Evolutionary conservation across 2,329 filamentous ascomycete genomes (phyloP).

Genomic region (Ustulina deusta): DNA sequence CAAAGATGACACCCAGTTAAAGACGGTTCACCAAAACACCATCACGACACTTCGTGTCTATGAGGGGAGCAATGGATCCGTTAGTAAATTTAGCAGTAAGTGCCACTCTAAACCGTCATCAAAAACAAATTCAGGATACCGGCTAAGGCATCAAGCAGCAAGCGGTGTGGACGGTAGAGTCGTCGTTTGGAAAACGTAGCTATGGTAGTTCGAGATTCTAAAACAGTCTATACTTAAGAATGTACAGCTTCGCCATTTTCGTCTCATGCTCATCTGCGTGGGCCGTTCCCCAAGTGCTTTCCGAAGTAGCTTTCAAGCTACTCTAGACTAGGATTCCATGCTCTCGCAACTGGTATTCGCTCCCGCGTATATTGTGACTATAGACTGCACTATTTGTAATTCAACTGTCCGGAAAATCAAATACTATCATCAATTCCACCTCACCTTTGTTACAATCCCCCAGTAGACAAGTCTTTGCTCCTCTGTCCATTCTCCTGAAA

Average conservation of each 20-base stretch:
- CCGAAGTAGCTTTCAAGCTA: background rate
- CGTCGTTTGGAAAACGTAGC: slow-evolving; percentile 79
- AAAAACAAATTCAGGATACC: slow-evolving; percentile 22
- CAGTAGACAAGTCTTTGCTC: too few relatives aligned
- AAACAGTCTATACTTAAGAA: slow-evolving; percentile 16
- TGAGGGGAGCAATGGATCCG: slow-evolving; percentile 71
- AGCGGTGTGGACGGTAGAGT: slow-evolving; percentile 86
- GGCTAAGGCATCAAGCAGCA: slow-evolving; percentile 62
- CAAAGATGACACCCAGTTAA: slow-evolving; percentile 92
- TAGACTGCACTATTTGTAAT: background rate
- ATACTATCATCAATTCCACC: too few relatives aligned
- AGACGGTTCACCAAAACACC: slow-evolving; percentile 96
- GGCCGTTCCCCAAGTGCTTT: background rate
- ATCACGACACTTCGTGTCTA: slow-evolving; percentile 86
- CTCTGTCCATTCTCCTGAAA: background rate
- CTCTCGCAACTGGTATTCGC: background rate
- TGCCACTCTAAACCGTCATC: slow-evolving; percentile 43
- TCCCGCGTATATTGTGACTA: background rate
- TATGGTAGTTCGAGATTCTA: background rate
- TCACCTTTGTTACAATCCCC: too few relatives aligned
- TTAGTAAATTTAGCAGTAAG: slow-evolving; percentile 90
- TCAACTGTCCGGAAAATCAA: background rate
- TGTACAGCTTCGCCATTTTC: background rate
- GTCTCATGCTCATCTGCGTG: background rate
- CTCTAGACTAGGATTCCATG: background rate